Evolutionary conservation across 1,284 basidiomycete genomes (phyloP), one percentile per base, ranked within the genome.

Genomic region (Tremellales sp.): DNA sequence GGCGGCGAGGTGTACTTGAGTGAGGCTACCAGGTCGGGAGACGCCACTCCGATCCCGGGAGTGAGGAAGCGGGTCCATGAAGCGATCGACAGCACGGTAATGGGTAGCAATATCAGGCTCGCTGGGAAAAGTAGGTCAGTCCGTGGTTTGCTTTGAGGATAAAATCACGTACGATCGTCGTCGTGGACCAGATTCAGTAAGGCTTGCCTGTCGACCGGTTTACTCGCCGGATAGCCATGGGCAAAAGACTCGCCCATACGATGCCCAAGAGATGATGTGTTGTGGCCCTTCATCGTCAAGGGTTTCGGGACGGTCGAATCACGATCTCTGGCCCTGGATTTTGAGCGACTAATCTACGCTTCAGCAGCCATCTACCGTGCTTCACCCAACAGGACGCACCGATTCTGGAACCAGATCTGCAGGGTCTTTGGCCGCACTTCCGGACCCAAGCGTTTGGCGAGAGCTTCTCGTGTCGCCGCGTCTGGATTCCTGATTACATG

Each of bases 331-430:
- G 63, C 61, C 16, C 60, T 50, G 18, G 62, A 50, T 32, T 66
- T 66, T 16, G 61, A 66, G 10, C 63, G 51, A 18, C 61, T 65
- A 26, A 3, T 16, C n/a, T 12, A 16, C 14, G 19, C 13, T 21
- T 38, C 39, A 42, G 27, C 32, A 40, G 29, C 31, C 18, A 47
- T 29, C n/a, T n/a, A n/a, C n/a, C n/a, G n/a, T n/a, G n/a, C n/a
- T n/a, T 40, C n/a, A 12, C n/a, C 12, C 21, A 39, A 13, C 14
- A 26, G 2, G 27, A 42, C 57, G 47, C n/a, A 65, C 61, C 65
- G 44, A 40, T 68, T 68, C 46, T 66, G 63, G 32, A 68, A 68
- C 65, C 65, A 68, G 19, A 66, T 63, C 35, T 66, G 62, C 9
- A 68, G 46, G 1, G 65, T 65, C 41, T 65, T 64, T 3, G 53